Evolutionary conservation across 345 rosid species (phyloP), one percentile per base, ranked within the genome.

Genomic region (Bruguiera sexangula): DNA sequence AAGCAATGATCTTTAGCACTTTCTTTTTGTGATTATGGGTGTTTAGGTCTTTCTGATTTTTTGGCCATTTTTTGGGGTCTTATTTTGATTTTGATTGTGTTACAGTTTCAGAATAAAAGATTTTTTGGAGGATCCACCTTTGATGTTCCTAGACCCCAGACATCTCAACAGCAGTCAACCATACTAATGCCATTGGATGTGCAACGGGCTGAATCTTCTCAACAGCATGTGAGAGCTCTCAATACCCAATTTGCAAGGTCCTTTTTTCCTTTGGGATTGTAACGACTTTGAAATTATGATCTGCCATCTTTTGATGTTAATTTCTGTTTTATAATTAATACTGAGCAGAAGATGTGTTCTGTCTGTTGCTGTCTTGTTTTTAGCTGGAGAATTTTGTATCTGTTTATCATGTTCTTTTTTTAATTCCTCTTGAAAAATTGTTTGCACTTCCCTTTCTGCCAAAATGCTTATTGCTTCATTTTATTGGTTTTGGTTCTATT

Each of bases 201-300:
- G 48, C 79, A 81, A 70, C 80, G 85, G 8, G 96, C 97, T 43
- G 89, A 87, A 82, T 77, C 82, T 76, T 87, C 97, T 67, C 81
- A 69, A 56, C 93, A 85, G 80, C 96, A 92, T 78, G 97, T 92
- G 81, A 82, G 92, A 76, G 93, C 97, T 81, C 96, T 92, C 75
- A 95, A 95, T 81, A 76, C 83, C 69, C 99, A 95, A 75, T 95
- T 89, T 73, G 93, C 96, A 74, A 92, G 99, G 97, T 94, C 75
- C 36, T 70, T 51, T 24, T 64, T 27, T 26, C 65, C 31, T 32
- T 65, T 34, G n/a, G 20, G 31, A 26, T 66, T 52, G 37, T 8
- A 22, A 26, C 11, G 22, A 39, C 24, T 52, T 68, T 32, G 15
- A 10, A 8, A 13, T 54, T 15, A 9, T 55, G 20, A 13, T 53